Percentiles rank a stretch among this genome's conserved stretches.
These are phyloP conservation scores for Lachnellula occidentalis DNA, from an alignment of 2,329 filamentous ascomycete genomes.

Conservation along the genomic window DNA sequence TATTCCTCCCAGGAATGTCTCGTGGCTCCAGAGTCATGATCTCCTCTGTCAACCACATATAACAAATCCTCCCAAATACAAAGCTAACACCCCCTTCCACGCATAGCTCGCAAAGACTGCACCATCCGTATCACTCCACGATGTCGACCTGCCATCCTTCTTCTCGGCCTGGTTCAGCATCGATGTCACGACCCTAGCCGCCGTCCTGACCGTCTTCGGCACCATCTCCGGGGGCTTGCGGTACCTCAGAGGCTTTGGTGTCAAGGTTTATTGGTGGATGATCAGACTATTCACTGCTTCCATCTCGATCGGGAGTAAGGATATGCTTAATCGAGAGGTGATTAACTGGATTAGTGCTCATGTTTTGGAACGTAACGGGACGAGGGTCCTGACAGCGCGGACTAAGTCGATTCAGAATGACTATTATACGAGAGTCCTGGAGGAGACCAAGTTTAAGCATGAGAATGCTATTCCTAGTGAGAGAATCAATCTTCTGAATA, in stretches of 20 bases:
- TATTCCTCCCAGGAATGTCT: too few relatives aligned
- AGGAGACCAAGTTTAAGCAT: too few relatives aligned
- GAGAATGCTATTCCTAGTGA: too few relatives aligned
- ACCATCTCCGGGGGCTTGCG: constrained; percentile 37
- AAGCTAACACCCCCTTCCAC: neutral
- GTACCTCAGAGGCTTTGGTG: constrained; percentile 33
- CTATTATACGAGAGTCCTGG: constrained; percentile 11
- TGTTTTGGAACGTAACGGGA: constrained; percentile 32
- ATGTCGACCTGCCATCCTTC: constrained; percentile 31
- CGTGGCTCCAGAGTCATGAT: too few relatives aligned
- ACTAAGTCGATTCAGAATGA: constrained; percentile 34
- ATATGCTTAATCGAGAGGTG: constrained; percentile 41
- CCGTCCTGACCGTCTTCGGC: constrained; percentile 40
- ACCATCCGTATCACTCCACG: neutral
- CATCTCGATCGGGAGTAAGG: constrained; percentile 39
- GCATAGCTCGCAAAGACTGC: neutral
- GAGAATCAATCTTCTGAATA: too few relatives aligned
- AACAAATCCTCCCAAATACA: neutral
- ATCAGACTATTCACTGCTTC: constrained; percentile 40
- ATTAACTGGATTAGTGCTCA: constrained; percentile 42
- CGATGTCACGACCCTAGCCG: constrained; percentile 41
- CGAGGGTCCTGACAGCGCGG: constrained; percentile 39
- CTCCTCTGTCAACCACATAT: too few relatives aligned
- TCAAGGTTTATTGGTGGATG: constrained; percentile 37
- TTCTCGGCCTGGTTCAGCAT: constrained; percentile 39